Evolutionary conservation across 129 eudicot genomes (phyloP), one percentile per base, ranked within the genome.

Genomic region (Lactuca sativa): DNA sequence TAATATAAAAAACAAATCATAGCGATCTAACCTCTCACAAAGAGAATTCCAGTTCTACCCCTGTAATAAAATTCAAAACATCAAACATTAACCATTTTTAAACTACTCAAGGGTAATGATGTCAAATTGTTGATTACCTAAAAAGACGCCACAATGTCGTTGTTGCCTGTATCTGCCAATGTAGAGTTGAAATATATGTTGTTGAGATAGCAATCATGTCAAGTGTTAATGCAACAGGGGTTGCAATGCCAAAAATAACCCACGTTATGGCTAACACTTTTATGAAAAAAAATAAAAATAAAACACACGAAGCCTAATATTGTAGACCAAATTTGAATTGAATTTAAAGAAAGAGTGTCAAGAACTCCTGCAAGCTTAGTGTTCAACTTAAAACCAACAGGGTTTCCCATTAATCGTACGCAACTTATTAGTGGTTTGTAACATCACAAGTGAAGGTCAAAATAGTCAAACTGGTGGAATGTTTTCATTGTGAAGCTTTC

Each of bases 131-230:
- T 5, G 5, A 47, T 63, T 83, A 95, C 21, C 21, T 21, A 21
- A 95, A 95, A 79, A 95, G 91, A 70, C 96, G 97, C 99, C 99
- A 95, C 16, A 95, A 85, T 69, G 99, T 89, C 67, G 97, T 82
- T 56, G 81, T 64, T 66, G 97, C 86, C 73, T 80, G 87, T 70
- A 95, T 81, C 76, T 95, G 97, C 59, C 82, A 76, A 74, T 87
- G 97, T 31, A 95, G 96, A 74, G 83, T 66, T 59, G 83, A 58
- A 25, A 95, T 79, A 64, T 87, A 97, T 37, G 67, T 62, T 10
- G 89, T 91, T 33, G 80, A 80, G 32, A 87, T 37, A 43, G 82
- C 75, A 65, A 90, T 85, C 21, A 84, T 38, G 75, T 95, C 99
- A 55, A 82, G 56, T 13, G 78, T 15, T 59, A 90, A 64, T 21